phyloP scores from a whole-genome alignment of 805 yeast genomes.

The Saccharomyces jurei region DNA sequence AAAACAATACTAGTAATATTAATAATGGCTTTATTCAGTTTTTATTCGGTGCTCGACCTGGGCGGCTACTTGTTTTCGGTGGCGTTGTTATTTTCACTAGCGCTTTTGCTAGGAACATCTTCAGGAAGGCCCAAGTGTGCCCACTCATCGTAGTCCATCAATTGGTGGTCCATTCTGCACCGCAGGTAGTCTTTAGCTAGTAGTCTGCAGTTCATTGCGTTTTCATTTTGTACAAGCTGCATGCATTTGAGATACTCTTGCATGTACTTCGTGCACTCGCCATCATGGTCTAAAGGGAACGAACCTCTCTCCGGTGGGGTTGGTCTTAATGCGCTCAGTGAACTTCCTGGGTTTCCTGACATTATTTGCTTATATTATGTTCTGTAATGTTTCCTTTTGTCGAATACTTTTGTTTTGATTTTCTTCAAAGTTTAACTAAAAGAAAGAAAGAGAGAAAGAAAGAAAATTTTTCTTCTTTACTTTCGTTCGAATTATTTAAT shows the following conservation, averaged over 20 bases:
- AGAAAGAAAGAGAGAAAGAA: neutral
- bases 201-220: slow-evolving; percentile 83
- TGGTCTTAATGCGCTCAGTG: slow-evolving; percentile 51
- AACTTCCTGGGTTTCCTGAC: slow-evolving; percentile 41
- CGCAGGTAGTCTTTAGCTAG: slow-evolving; percentile 74
- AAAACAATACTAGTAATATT: no score
- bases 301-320: slow-evolving; percentile 96
- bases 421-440: neutral
- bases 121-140: slow-evolving; percentile 53
- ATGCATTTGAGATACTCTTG: slow-evolving; percentile 67
- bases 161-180: slow-evolving; percentile 79
- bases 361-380: slow-evolving; percentile 5
- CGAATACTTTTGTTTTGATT: neutral
- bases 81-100: neutral
- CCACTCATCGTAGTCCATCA: slow-evolving; percentile 57
- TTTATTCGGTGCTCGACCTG: neutral
- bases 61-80: neutral
- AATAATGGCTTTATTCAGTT: no score
- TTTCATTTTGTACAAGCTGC: slow-evolving; percentile 66
- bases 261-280: slow-evolving; percentile 76
- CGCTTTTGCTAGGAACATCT: slow-evolving; percentile 19
- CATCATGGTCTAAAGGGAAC: slow-evolving; percentile 85
- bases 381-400: neutral
- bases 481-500: neutral
- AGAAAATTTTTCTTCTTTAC: neutral